Evolutionary conservation across 179 eudicot genomes (phyloP).

Genomic region (Spinacia oleracea): DNA sequence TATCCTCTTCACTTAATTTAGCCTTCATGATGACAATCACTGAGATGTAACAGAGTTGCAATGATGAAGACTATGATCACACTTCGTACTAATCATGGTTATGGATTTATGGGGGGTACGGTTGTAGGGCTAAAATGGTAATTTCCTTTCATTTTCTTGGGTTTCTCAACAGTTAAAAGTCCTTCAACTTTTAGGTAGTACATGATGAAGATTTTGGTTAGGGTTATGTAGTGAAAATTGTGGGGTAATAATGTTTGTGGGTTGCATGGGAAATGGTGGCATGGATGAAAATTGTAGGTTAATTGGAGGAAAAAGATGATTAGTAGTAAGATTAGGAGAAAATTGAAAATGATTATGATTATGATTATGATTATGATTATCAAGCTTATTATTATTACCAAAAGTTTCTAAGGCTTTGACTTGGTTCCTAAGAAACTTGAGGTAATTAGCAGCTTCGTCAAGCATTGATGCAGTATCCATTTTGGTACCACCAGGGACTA

Average conservation of each 20-base stretch:
- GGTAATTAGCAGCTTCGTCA: slow-evolving; percentile 94
- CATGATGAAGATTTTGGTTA: slow-evolving; percentile 21
- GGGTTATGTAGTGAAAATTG: slow-evolving; percentile 36
- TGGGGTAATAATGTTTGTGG: neutral
- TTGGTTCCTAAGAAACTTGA: slow-evolving; percentile 81
- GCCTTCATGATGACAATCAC: slow-evolving; percentile 21
- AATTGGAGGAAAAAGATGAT: slow-evolving; percentile 15
- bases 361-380: slow-evolving; percentile 5
- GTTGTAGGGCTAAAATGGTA: slow-evolving; percentile 28
- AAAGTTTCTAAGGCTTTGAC: slow-evolving; percentile 68
- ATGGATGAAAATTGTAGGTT: slow-evolving; percentile 35
- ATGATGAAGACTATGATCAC: slow-evolving; percentile 24
- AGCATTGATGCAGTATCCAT: slow-evolving; percentile 99
- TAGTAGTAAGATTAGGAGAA: slow-evolving; percentile 4
- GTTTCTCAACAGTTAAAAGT: slow-evolving; percentile 20
- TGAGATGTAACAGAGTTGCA: neutral
- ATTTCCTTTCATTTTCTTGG: slow-evolving; percentile 23
- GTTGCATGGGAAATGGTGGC: slow-evolving; percentile 31
- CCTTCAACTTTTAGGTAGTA: slow-evolving; percentile 32
- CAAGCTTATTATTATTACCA: slow-evolving; percentile 27
- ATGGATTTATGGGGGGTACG: slow-evolving; percentile 20
- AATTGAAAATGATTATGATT: no score
- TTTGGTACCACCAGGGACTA: slow-evolving; percentile 86
- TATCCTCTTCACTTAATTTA: neutral
- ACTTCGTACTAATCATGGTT: slow-evolving; percentile 10